Conservation (phyloP, 306 rosid genomes). For the Glycine latifolia region DNA sequence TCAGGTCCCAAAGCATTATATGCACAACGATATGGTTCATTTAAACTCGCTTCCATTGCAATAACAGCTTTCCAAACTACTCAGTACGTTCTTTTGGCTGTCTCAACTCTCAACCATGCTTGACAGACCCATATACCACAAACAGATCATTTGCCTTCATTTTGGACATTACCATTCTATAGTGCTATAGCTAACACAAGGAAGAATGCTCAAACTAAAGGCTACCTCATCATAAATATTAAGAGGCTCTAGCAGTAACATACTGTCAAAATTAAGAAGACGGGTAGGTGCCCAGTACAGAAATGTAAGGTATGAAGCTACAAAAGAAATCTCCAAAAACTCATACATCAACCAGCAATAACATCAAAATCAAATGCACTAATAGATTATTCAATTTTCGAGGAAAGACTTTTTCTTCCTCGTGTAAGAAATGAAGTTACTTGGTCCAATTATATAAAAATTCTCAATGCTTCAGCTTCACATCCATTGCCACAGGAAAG, state of each 20-base stretch:
- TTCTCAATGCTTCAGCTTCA: constrained; percentile 65
- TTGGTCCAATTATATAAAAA: constrained; percentile 9
- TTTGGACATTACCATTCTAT: neutral
- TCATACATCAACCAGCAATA: constrained; percentile 31
- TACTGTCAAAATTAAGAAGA: constrained; percentile 40
- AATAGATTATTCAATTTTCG: constrained; percentile 5
- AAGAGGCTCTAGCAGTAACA: neutral
- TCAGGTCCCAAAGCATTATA: no score
- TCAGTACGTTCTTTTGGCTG: no score
- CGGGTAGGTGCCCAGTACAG: constrained; percentile 7
- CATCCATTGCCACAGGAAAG: constrained; percentile 57
- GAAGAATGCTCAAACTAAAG: constrained; percentile 11
- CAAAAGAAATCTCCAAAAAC: constrained; percentile 36
- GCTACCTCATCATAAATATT: constrained; percentile 29
- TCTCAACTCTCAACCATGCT: no score
- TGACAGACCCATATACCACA: no score
- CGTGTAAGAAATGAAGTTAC: constrained; percentile 13
- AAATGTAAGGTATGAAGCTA: constrained; percentile 28
- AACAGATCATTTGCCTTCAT: neutral
- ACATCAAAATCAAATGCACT: constrained; percentile 27
- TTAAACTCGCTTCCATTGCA: no score
- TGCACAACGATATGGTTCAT: no score
- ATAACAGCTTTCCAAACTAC: no score
- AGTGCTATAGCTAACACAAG: neutral
- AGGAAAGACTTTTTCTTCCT: constrained; percentile 30